Base-by-base conservation (phyloP, 1,284 basidiomycete species). In the Apiotrichum gamsii region DNA sequence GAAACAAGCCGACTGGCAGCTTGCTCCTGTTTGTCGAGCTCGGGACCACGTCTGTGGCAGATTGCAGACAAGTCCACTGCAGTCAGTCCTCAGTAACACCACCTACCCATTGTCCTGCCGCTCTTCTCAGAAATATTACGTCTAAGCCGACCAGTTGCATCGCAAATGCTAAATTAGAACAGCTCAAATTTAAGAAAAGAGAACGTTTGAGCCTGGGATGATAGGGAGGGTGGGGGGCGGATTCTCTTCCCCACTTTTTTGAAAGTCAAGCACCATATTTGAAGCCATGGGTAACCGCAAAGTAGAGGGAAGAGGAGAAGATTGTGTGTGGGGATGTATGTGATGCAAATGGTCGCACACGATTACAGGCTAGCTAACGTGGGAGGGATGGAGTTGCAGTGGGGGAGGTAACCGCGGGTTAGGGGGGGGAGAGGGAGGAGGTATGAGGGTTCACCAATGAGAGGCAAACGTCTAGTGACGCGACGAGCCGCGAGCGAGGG, bases 401-500 rank as follows among this genome's bases (percentile, higher is more conserved):
- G 40, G 32, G 49, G 37, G 15, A 16, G 4, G 18, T 28, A 30
- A 28, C 37, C 34, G 33, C 46, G 25, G 28, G 8, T 18, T 30
- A 31, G 39, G 28, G 30, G 23, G 30, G 15, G 30, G 37, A 32
- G 23, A 13, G 34, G 30, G 38, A 28, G 33, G 33, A 30, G 34
- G n/a, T n/a, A n/a, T n/a, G n/a, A n/a, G n/a, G n/a, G 33, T 28
- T 28, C 35, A 19, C 39, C 21, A n/a, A n/a, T n/a, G n/a, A 18
- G 29, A 19, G 18, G 39, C 37, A 47, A 21, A 36, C 31, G 51
- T 37, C 42, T 54, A 56, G 49, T 56, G 54, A 44, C 63, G 52
- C 37, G 63, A 66, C 24, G 57, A 45, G 28, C 49, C 59, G 23
- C 66, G 59, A 52, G 64, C 61, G 49, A 72, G 63, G 53, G 68